Conservation (phyloP, 139 green algal genomes). For the Chlamydomonas schloesseri region DNA sequence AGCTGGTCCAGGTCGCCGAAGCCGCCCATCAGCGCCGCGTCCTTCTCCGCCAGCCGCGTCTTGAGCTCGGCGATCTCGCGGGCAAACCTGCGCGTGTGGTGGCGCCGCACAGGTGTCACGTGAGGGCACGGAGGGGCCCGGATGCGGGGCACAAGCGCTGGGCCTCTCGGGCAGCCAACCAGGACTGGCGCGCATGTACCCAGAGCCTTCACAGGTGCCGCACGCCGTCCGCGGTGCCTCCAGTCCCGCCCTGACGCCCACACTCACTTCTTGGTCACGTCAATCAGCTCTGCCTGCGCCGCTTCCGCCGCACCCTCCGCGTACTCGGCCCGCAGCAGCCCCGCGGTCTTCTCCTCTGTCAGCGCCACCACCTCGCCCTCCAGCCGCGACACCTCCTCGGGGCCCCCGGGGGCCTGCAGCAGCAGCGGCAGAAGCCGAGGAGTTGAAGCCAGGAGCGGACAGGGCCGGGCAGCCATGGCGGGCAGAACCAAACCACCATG, state of each 20-base stretch:
- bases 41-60: slow-evolving; percentile 68
- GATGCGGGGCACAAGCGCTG: too few relatives aligned
- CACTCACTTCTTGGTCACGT: slow-evolving; percentile 63
- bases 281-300: slow-evolving; percentile 68
- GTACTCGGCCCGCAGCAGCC: slow-evolving; percentile 56
- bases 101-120: neutral
- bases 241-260: too few relatives aligned
- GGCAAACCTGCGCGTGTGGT: slow-evolving; percentile 52
- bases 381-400: slow-evolving; percentile 2
- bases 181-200: too few relatives aligned
- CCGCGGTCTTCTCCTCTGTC: slow-evolving; percentile 40
- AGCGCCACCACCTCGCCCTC: neutral
- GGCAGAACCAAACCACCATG: too few relatives aligned
- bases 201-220: too few relatives aligned
- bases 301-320: slow-evolving; percentile 60
- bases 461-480: too few relatives aligned
- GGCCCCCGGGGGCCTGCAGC: neutral
- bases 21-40: slow-evolving; percentile 77
- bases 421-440: neutral
- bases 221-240: too few relatives aligned
- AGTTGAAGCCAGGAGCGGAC: neutral
- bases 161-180: too few relatives aligned
- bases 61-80: slow-evolving; percentile 72
- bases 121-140: too few relatives aligned
- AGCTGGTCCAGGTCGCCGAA: slow-evolving; percentile 61